Base-by-base conservation (phyloP, 2,329 filamentous ascomycete genomes). In the Sodiomyces alkalinus region DNA sequence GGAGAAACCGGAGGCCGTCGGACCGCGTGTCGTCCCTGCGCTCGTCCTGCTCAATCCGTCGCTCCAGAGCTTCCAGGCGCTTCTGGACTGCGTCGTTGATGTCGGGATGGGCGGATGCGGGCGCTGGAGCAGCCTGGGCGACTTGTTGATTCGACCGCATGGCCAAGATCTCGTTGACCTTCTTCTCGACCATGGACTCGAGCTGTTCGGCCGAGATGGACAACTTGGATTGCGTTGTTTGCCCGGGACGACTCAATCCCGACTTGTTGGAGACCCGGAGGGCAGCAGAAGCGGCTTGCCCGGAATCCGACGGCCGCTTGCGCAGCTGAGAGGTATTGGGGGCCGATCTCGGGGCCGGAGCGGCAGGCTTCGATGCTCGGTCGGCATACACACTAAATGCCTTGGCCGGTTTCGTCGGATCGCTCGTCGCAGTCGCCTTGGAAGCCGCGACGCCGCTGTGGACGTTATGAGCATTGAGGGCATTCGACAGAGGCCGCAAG, bases 141-240 rank as follows among this genome's bases (percentile, higher is more conserved):
- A 63, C 54, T 22, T 76, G 70, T 36, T 68, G 65, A 11, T 70
- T 46, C 1, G 69, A 72, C 29, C 78, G 71, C n/a, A 77, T 75
- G 0, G 86, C 83, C 1, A 96, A 61, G 19, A 90, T 85, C 54
- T 93, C 85, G 34, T 79, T 77, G 1, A 96, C 81, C 44, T 92
- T 92, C 41, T 79, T 81, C 51, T 93, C 81, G 2, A 96, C 83
- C 56, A 94, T 74, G 21, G 85, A 81, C 48, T 94, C 86, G 34
- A 96, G 92, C 29, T 75, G 76, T 9, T 74, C 77, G 12, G 74
- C 68, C 0, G 75, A 78, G 7, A 82, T 63, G 49, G 58, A 65
- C 38, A 51, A 43, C 39, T 39, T 53, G 36, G 36, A 43, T 37
- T 38, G 32, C n/a, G n/a, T n/a, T n/a, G n/a, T n/a, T n/a, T n/a